A percentile compares a stretch with the other conserved stretches of the same genome.
Evolutionary conservation across 306 rosid species (phyloP).

Genomic region (Sesbania bispinosa): DNA sequence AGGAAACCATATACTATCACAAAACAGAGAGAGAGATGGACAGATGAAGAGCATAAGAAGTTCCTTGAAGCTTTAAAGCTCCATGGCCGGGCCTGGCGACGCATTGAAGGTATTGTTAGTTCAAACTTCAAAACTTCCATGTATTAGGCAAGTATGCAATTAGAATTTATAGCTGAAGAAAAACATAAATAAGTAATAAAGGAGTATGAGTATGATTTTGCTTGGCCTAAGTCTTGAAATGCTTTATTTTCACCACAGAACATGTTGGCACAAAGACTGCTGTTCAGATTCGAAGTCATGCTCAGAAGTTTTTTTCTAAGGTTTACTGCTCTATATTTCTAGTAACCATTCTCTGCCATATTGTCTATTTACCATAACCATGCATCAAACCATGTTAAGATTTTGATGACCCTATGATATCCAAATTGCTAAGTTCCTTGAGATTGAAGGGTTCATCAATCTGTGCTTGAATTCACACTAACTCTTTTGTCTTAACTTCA

Average conservation of each 20-base stretch:
- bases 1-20: constrained; percentile 85
- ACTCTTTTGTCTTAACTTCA: constrained; percentile 10
- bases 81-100: constrained; percentile 80
- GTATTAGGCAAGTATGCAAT: neutral
- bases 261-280: constrained; percentile 86
- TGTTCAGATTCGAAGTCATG: constrained; percentile 92
- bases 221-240: constrained; percentile 17
- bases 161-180: too few relatives aligned
- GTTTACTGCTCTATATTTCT: constrained; percentile 54
- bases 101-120: constrained; percentile 62
- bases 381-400: constrained; percentile 14
- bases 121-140: neutral
- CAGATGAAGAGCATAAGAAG: constrained; percentile 79
- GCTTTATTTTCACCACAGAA: constrained; percentile 44
- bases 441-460: constrained; percentile 20
- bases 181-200: neutral
- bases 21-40: constrained; percentile 85
- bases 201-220: constrained; percentile 11
- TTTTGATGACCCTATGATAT: constrained; percentile 29
- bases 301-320: constrained; percentile 92
- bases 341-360: constrained; percentile 24
- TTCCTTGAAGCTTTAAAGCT: constrained; percentile 83
- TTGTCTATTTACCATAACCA: constrained; percentile 7
- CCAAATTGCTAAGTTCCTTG: constrained; percentile 9
- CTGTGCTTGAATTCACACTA: constrained; percentile 19